phyloP scores from a whole-genome alignment of 768 basidiomycete species.

The Phanerochaete carnosa region DNA sequence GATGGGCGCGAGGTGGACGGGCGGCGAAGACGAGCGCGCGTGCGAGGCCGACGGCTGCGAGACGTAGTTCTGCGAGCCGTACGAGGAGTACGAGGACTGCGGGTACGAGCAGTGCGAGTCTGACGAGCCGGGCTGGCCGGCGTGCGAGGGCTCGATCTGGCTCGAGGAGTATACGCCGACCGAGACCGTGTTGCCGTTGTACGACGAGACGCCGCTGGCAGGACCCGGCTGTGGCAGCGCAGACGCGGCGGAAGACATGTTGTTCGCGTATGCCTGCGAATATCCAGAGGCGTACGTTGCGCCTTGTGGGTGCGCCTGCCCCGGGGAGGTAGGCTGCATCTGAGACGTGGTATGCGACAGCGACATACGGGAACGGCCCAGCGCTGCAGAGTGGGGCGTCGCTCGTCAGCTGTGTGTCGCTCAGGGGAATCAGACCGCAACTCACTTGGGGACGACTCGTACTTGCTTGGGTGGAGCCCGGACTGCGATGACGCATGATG shows the following conservation, averaged over 20 bases:
- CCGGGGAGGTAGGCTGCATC: not conserved
- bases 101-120: not conserved
- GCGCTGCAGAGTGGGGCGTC: not conserved
- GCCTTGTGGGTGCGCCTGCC: not conserved
- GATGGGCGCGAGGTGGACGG: conserved; percentile 19
- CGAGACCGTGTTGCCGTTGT: not conserved
- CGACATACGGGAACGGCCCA: not conserved
- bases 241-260: not conserved
- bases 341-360: not conserved
- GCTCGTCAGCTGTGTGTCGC: not conserved
- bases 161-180: not conserved
- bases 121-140: not conserved
- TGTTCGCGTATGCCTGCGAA: not conserved
- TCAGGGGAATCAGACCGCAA: not conserved
- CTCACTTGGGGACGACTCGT: not conserved
- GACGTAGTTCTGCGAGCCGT: not conserved
- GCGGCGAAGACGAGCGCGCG: not conserved
- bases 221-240: not conserved
- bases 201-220: not conserved
- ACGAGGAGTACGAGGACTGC: not conserved
- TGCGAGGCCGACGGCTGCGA: not conserved
- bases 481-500: not conserved
- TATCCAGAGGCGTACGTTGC: not conserved
- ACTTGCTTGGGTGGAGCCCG: not conserved
- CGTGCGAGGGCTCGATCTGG: not conserved